These are phyloP conservation scores for Aspergillus pseudoglaucus DNA, from an alignment of 2,329 filamentous ascomycete species.

Conservation along the genomic window DNA sequence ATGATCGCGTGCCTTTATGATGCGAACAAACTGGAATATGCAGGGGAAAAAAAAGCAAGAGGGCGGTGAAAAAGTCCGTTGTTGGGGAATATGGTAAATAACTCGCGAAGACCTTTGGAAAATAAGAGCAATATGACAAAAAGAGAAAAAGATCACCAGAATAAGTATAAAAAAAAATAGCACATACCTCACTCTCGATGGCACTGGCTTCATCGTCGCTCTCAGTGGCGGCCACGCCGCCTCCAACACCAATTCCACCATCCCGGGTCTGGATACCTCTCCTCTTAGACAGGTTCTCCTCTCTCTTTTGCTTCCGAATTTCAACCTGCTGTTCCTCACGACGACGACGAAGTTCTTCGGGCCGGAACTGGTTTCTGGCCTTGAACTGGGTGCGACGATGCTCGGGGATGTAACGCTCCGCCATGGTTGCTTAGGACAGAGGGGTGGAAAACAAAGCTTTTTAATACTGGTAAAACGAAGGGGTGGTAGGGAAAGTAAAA, in stretches of 20 bases:
- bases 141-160: slow-evolving; percentile 1
- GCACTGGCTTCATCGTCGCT: slow-evolving; percentile 95
- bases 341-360: slow-evolving; percentile 94
- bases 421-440: slow-evolving; percentile 57
- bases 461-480: slow-evolving; percentile 6
- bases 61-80: slow-evolving; percentile 31
- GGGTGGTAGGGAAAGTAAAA: slow-evolving; percentile 13
- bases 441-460: slow-evolving; percentile 12
- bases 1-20: slow-evolving; percentile 2
- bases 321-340: slow-evolving; percentile 99
- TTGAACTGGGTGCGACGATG: slow-evolving; percentile 99
- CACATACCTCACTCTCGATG: slow-evolving; percentile 88
- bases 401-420: slow-evolving; percentile 98
- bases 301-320: slow-evolving; percentile 96
- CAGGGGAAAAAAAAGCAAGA: slow-evolving; percentile 22
- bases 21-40: slow-evolving; percentile 5
- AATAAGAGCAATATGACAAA: slow-evolving; percentile 1
- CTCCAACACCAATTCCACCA: slow-evolving; percentile 49
- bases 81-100: slow-evolving; percentile 16
- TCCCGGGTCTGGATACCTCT: slow-evolving; percentile 83
- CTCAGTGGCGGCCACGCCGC: slow-evolving; percentile 75
- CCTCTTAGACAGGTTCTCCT: slow-evolving; percentile 98
- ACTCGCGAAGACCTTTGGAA: slow-evolving; percentile 15
- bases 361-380: slow-evolving; percentile 98
- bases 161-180: slow-evolving; percentile 18